These are phyloP conservation scores for Solanum sejunctum DNA, from an alignment of 257 asterid species.

Conservation along the genomic window DNA sequence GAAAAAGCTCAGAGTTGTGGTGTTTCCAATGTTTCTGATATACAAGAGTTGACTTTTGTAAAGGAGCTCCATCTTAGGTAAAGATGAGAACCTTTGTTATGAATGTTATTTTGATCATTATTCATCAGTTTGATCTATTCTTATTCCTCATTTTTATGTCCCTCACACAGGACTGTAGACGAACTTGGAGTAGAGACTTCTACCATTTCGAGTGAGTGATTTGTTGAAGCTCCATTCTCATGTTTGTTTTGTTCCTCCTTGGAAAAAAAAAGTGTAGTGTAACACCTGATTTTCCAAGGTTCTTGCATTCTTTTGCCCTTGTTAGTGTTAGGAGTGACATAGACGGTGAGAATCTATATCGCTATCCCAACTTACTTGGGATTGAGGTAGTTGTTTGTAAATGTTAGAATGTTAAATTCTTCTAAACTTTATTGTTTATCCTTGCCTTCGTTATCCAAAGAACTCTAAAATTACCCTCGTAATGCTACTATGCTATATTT, in stretches of 20 bases:
- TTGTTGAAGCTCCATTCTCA: background rate
- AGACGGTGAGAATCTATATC: background rate
- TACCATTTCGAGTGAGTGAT: conserved; percentile 48
- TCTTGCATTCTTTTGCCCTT: background rate
- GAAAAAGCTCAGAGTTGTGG: conserved; percentile 81
- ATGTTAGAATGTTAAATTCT: background rate
- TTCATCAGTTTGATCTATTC: background rate
- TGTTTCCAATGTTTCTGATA: conserved; percentile 53
- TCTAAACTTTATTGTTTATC: background rate
- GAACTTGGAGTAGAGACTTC: conserved; percentile 67
- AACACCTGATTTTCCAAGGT: background rate
- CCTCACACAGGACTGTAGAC: conserved; percentile 37
- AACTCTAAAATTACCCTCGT: background rate
- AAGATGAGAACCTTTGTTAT: background rate
- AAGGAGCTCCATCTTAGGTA: conserved; percentile 68
- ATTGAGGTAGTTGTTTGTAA: background rate
- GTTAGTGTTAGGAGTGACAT: background rate
- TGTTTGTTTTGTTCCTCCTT: background rate
- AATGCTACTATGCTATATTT: background rate
- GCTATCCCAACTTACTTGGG: background rate
- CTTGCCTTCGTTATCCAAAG: background rate
- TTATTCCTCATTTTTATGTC: background rate
- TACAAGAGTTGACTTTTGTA: conserved; percentile 50
- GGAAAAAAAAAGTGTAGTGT: background rate
- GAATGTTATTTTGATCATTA: background rate